A percentile compares a stretch with the other conserved stretches of the same genome.
These are phyloP conservation scores for Fusarium sp. DNA, from an alignment of 2,329 filamentous ascomycete species.

Conservation along the genomic window DNA sequence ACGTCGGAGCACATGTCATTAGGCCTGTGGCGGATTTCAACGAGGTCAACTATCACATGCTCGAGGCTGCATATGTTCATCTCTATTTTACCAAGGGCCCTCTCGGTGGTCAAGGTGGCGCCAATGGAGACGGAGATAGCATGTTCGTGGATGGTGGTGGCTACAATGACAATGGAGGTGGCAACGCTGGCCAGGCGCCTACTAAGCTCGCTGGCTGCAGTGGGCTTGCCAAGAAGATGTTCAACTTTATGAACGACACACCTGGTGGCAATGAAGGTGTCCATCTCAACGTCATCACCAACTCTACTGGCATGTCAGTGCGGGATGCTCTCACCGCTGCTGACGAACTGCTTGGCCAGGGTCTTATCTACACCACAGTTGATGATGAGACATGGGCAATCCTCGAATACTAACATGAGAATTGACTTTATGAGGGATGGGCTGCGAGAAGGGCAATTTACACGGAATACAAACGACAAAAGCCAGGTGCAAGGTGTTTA, in stretches of 20 bases:
- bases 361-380: slow-evolving; percentile 87
- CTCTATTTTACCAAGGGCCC: slow-evolving; percentile 81
- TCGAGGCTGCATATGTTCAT: slow-evolving; percentile 91
- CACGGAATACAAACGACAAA: slow-evolving; percentile 16
- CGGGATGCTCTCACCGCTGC: slow-evolving; percentile 79
- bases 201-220: slow-evolving; percentile 60
- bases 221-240: slow-evolving; percentile 73
- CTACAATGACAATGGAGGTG: slow-evolving; percentile 49
- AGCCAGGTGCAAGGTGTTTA: slow-evolving; percentile 42
- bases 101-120: slow-evolving; percentile 53
- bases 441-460: not conserved
- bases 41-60: slow-evolving; percentile 90
- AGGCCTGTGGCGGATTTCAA: slow-evolving; percentile 85
- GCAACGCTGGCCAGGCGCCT: slow-evolving; percentile 50
- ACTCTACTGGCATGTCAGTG: slow-evolving; percentile 69
- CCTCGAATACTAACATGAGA: slow-evolving; percentile 67
- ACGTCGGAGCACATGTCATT: slow-evolving; percentile 82
- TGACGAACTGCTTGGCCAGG: slow-evolving; percentile 79
- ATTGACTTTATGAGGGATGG: not conserved
- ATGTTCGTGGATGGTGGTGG: slow-evolving; percentile 66
- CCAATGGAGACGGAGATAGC: slow-evolving; percentile 55
- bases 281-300: slow-evolving; percentile 80
- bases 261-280: slow-evolving; percentile 83
- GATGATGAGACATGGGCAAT: slow-evolving; percentile 94
- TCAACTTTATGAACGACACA: slow-evolving; percentile 71